Evolutionary conservation across 2,329 filamentous ascomycete species (phyloP).

Genomic region (Monosporascus sp.): DNA sequence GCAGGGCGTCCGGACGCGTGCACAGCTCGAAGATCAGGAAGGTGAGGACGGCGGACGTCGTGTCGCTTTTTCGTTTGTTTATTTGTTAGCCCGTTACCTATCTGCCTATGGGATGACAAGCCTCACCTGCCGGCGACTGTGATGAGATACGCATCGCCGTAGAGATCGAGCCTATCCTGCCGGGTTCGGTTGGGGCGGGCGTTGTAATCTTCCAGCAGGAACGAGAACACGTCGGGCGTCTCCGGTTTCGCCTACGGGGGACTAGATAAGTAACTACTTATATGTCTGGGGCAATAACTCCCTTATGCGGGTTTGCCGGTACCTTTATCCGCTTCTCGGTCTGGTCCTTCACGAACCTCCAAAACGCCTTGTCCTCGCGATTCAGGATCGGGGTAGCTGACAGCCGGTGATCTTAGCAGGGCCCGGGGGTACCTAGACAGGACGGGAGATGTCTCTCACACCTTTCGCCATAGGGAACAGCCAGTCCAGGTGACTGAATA

Average conservation of each 20-base stretch:
- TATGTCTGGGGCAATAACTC: no score
- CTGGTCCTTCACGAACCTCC: no score
- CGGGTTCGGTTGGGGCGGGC: constrained; percentile 7
- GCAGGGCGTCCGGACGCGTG: constrained; percentile 1
- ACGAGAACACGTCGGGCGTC: constrained; percentile 26
- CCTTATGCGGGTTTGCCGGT: no score
- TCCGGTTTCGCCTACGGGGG: constrained; percentile 10
- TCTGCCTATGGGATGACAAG: background rate
- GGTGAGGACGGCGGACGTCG: constrained; percentile 9
- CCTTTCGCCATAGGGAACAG: constrained; percentile 7
- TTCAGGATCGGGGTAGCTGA: no score
- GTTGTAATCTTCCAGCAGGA: constrained; percentile 25
- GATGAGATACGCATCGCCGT: constrained; percentile 25
- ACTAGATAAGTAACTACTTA: background rate
- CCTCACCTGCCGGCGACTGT: constrained; percentile 27
- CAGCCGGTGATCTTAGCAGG: no score
- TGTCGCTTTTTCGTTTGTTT: constrained; percentile 7
- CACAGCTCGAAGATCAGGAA: constrained; percentile 12
- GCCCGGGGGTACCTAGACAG: no score
- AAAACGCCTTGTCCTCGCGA: no score
- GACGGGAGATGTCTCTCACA: no score
- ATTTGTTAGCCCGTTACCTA: background rate
- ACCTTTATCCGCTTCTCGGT: no score
- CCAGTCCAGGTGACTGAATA: constrained; percentile 19
- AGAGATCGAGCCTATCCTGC: constrained; percentile 19